Evolutionary conservation across 2,329 filamentous ascomycete genomes (phyloP), one percentile per base, ranked within the genome.

Genomic region (Ophiocordyceps robertsii): DNA sequence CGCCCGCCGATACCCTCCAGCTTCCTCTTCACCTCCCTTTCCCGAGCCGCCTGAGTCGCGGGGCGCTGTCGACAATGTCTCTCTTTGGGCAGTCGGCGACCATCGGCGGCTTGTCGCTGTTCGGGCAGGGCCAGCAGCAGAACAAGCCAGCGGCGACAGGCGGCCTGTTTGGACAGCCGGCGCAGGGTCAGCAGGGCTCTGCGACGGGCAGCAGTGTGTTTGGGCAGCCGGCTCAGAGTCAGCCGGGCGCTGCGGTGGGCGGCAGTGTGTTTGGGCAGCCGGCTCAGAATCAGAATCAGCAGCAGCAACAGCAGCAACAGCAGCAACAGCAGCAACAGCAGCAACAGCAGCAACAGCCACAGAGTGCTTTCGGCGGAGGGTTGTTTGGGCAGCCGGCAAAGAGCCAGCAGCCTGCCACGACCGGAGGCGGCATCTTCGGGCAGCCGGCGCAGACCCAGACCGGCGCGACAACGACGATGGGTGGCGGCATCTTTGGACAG

Each of bases 251-350:
- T 3, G 24, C 46, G 11, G 46, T 49, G 29, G 55, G 54, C 37
- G 57, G 58, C 36, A 54, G 59, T 21, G 46, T 62, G 29, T 65
- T 65, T 43, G 57, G 56, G 38, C 57, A 60, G 35, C 38, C 42
- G 19, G 42, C 45, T 14, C 49, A 51, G 45, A 47, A n/a, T n/a
- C n/a, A n/a, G n/a, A n/a, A n/a, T n/a, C n/a, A n/a, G n/a, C n/a
- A n/a, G n/a, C n/a, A n/a, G n/a, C n/a, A n/a, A n/a, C n/a, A n/a
- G n/a, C n/a, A n/a, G n/a, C n/a, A n/a, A n/a, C n/a, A n/a, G n/a
- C n/a, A n/a, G n/a, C n/a, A n/a, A n/a, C n/a, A n/a, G n/a, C n/a
- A n/a, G n/a, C n/a, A n/a, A n/a, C n/a, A n/a, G n/a, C n/a, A 19
- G 19, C 19, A 19, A 4, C 19, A 40, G 16, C 46, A 50, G 21